These are phyloP conservation scores for Fusarium sp. DNA, from an alignment of 2,329 filamentous ascomycete genomes.

Conservation along the genomic window DNA sequence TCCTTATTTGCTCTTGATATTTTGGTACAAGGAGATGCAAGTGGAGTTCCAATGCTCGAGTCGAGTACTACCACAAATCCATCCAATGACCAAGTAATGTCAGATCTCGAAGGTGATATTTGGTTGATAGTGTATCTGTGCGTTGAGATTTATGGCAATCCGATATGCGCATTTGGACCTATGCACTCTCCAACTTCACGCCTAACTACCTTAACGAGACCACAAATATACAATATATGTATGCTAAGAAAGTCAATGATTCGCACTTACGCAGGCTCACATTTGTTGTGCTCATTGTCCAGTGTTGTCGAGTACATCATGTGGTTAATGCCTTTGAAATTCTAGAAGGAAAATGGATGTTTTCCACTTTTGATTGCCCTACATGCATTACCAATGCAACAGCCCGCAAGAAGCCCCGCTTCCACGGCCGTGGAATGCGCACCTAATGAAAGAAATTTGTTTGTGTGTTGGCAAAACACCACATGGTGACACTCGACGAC, in stretches of 20 bases:
- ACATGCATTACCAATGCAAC: background rate
- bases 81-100: background rate
- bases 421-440: background rate
- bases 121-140: background rate
- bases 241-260: accelerated
- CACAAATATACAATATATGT: accelerated
- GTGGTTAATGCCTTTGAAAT: background rate
- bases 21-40: accelerated
- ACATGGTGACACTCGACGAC: background rate
- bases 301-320: background rate
- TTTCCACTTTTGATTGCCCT: background rate
- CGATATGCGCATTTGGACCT: background rate
- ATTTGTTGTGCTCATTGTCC: background rate
- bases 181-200: accelerated
- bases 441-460: background rate
- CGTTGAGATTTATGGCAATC: background rate
- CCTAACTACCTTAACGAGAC: accelerated
- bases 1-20: background rate
- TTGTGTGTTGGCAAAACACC: background rate
- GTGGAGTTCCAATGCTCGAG: background rate
- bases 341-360: background rate
- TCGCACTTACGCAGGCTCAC: accelerated
- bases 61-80: accelerated
- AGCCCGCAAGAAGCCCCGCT: background rate
- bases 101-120: background rate